Percentiles rank a stretch among this genome's conserved stretches.
These are phyloP conservation scores for Phialophora chinensis DNA, from an alignment of 2,329 filamentous ascomycete genomes.

Conservation along the genomic window DNA sequence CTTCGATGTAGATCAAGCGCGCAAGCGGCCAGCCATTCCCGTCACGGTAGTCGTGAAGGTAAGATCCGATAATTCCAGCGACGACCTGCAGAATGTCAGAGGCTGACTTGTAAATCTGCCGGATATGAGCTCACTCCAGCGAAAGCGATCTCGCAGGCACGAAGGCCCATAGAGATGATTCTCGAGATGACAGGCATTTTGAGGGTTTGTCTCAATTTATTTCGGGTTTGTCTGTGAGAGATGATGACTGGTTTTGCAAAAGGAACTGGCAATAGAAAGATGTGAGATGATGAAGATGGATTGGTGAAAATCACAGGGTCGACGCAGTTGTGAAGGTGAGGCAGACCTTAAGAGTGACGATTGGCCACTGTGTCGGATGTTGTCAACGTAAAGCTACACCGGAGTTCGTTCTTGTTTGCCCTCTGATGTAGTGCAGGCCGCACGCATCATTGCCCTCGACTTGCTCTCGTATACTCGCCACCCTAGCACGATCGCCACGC, in stretches of 20 bases:
- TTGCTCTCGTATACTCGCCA: neutral
- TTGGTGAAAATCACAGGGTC: neutral
- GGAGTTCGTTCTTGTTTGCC: slow-evolving; percentile 7
- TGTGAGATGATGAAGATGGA: neutral
- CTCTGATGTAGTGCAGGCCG: slow-evolving; percentile 1
- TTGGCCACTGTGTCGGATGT: neutral
- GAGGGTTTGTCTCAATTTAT: slow-evolving; percentile 1
- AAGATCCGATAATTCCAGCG: slow-evolving; percentile 70
- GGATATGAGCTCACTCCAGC: slow-evolving; percentile 61
- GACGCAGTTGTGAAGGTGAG: neutral
- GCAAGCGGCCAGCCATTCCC: slow-evolving; percentile 57
- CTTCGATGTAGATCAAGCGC: slow-evolving; percentile 76
- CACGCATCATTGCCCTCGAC: slow-evolving; percentile 6
- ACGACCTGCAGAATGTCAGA: slow-evolving; percentile 53
- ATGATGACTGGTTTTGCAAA: neutral
- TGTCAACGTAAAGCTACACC: slow-evolving; percentile 8
- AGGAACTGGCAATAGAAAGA: neutral
- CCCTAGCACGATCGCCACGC: slow-evolving; percentile 7
- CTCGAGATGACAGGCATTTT: slow-evolving; percentile 52
- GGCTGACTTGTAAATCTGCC: slow-evolving; percentile 16
- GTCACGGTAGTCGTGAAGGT: slow-evolving; percentile 59
- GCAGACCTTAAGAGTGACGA: slow-evolving; percentile 10
- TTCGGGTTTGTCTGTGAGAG: slow-evolving; percentile 6
- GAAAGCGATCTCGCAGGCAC: slow-evolving; percentile 69
- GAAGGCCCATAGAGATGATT: slow-evolving; percentile 63